These are phyloP conservation scores for Theileria sp. DNA, from an alignment of 169 alveolate species.

Conservation along the genomic window DNA sequence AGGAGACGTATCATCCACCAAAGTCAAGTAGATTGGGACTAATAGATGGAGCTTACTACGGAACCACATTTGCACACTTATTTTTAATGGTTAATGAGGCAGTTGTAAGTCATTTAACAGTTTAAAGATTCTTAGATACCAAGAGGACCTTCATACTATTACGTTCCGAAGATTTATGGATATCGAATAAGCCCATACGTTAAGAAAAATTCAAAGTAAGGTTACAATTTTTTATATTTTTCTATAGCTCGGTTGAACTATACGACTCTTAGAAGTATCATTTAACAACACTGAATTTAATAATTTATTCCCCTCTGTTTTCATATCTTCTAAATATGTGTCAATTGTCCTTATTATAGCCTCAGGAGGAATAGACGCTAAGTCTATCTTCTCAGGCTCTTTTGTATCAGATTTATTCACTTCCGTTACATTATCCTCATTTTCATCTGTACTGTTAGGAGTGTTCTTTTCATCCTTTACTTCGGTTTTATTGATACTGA, in stretches of 20 bases:
- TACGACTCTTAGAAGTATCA: conserved; percentile 5
- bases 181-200: conserved; percentile 56
- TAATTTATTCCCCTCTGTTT: conserved; percentile 35
- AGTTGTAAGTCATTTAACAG: conserved; percentile 33
- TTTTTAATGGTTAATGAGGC: conserved; percentile 71
- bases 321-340: conserved; percentile 26
- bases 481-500: conserved; percentile 5
- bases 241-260: conserved; percentile 11
- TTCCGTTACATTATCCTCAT: neutral
- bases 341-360: conserved; percentile 53
- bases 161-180: conserved; percentile 67
- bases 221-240: neutral
- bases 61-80: conserved; percentile 88
- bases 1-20: conserved; percentile 80
- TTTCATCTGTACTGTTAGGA: neutral
- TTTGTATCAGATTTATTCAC: conserved; percentile 2
- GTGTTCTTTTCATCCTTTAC: conserved; percentile 1
- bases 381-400: conserved; percentile 18
- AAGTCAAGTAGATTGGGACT: conserved; percentile 73
- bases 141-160: conserved; percentile 68
- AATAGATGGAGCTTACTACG: conserved; percentile 91
- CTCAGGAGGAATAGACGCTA: conserved; percentile 48
- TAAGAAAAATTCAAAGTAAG: conserved; percentile 26
- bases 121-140: conserved; percentile 22
- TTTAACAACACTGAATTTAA: conserved; percentile 1